Percentiles rank a stretch among this genome's conserved stretches.
These are phyloP conservation scores for Torulaspora maleeae DNA, from an alignment of 805 yeast genomes.

Conservation along the genomic window DNA sequence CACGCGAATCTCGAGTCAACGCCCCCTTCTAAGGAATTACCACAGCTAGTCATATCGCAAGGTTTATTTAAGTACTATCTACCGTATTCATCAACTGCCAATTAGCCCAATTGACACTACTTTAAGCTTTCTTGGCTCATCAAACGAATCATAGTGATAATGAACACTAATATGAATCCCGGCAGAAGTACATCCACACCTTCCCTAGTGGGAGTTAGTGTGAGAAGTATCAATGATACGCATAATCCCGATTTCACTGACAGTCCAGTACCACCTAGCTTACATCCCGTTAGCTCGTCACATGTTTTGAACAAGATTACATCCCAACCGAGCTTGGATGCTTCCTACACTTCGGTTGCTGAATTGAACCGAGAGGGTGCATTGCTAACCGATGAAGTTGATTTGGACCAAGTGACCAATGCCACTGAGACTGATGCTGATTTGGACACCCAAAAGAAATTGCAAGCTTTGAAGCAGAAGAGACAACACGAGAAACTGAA, in stretches of 20 bases:
- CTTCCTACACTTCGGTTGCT: constrained; percentile 30
- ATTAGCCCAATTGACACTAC: not conserved
- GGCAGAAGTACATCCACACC: constrained; percentile 17
- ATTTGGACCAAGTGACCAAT: constrained; percentile 28
- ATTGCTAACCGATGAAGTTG: constrained; percentile 34
- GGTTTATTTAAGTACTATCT: not conserved
- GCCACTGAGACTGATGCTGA: constrained; percentile 22
- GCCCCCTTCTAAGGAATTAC: constrained; percentile 3
- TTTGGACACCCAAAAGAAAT: constrained; percentile 13
- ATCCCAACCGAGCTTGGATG: constrained; percentile 12
- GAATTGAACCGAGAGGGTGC: constrained; percentile 37
- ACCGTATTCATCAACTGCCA: not conserved
- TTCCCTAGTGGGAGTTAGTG: constrained; percentile 29
- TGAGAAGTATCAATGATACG: constrained; percentile 28
- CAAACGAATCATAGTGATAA: not conserved
- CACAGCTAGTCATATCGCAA: not conserved
- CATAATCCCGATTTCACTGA: constrained; percentile 22
- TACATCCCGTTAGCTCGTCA: constrained; percentile 12
- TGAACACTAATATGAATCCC: not conserved
- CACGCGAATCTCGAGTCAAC: not conserved
- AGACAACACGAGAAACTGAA: constrained; percentile 12
- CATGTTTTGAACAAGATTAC: constrained; percentile 16
- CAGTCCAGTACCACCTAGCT: constrained; percentile 5
- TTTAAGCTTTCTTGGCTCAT: not conserved
- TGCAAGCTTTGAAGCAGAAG: constrained; percentile 14